phyloP scores from a whole-genome alignment of 768 basidiomycete species.

The Pisolithus albus region DNA sequence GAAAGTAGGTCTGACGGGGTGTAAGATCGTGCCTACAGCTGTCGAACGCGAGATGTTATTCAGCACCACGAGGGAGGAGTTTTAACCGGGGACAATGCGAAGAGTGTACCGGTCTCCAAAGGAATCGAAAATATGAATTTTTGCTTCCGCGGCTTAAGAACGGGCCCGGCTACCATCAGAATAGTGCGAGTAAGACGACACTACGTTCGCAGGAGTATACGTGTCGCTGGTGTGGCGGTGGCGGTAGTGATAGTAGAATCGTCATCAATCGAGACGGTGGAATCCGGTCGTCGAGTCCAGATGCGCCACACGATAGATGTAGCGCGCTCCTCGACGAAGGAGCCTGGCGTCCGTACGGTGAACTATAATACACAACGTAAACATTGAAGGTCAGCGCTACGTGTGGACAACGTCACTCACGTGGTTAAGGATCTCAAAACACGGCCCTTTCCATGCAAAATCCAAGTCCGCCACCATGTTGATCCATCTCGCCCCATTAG shows the following conservation, averaged over 20 bases:
- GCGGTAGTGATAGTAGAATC: constrained; percentile 2
- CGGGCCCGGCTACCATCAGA: constrained; percentile 57
- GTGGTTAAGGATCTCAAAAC: constrained; percentile 78
- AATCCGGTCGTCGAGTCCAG: constrained; percentile 50
- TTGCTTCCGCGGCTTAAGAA: constrained; percentile 82
- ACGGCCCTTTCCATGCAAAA: constrained; percentile 73
- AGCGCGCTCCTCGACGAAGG: constrained; percentile 77
- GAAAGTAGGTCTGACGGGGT: too few relatives aligned
- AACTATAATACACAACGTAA: too few relatives aligned
- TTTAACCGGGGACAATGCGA: too few relatives aligned
- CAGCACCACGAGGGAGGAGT: too few relatives aligned
- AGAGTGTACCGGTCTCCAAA: constrained; percentile 23
- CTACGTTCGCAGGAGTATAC: constrained; percentile 5
- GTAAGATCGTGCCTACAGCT: too few relatives aligned
- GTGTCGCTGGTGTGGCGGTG: too few relatives aligned
- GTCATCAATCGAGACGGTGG: background rate
- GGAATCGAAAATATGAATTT: constrained; percentile 88
- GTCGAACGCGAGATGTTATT: too few relatives aligned
- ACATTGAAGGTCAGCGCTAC: too few relatives aligned
- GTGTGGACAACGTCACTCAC: constrained; percentile 36
- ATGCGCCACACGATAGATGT: constrained; percentile 83
- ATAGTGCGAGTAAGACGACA: too few relatives aligned
- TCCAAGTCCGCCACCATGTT: constrained; percentile 77
- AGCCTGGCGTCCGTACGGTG: constrained; percentile 63
- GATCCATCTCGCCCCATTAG: constrained; percentile 45